These are phyloP conservation scores for Ganoderma multipileum DNA, from an alignment of 1,284 basidiomycete genomes.

Conservation along the genomic window DNA sequence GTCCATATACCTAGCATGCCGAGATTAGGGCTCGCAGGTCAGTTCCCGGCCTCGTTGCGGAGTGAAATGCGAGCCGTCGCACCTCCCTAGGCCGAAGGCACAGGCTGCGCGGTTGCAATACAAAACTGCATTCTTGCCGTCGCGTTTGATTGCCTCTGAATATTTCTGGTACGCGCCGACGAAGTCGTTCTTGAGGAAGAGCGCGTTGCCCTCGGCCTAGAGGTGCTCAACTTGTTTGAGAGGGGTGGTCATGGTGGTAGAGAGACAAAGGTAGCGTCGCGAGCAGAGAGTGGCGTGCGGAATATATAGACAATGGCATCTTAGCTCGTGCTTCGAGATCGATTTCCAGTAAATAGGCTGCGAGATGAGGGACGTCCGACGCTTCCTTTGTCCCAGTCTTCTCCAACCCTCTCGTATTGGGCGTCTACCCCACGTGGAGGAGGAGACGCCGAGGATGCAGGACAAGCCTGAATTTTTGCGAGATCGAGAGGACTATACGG, in stretches of 20 bases:
- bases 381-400: not conserved
- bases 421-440: not conserved
- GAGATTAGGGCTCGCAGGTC: not conserved
- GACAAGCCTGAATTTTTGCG: slow-evolving; percentile 4
- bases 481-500: not conserved
- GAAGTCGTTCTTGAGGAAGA: slow-evolving; percentile 43
- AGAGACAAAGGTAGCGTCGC: not conserved
- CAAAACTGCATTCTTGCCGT: slow-evolving; percentile 42
- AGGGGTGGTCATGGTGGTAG: slow-evolving; percentile 11
- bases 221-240: slow-evolving; percentile 26
- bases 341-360: not conserved
- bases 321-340: not conserved
- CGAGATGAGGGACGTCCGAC: not conserved
- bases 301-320: not conserved
- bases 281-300: not conserved
- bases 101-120: slow-evolving; percentile 49
- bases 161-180: slow-evolving; percentile 42
- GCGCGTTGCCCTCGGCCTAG: slow-evolving; percentile 46
- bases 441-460: not conserved
- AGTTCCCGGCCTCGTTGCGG: not conserved
- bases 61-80: slow-evolving; percentile 3
- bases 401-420: not conserved
- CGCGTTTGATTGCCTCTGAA: slow-evolving; percentile 41
- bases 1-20: slow-evolving; percentile 22
- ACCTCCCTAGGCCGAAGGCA: slow-evolving; percentile 32